phyloP scores from a whole-genome alignment of 78 protist genomes.

The Dictyostelium citrinum region DNA sequence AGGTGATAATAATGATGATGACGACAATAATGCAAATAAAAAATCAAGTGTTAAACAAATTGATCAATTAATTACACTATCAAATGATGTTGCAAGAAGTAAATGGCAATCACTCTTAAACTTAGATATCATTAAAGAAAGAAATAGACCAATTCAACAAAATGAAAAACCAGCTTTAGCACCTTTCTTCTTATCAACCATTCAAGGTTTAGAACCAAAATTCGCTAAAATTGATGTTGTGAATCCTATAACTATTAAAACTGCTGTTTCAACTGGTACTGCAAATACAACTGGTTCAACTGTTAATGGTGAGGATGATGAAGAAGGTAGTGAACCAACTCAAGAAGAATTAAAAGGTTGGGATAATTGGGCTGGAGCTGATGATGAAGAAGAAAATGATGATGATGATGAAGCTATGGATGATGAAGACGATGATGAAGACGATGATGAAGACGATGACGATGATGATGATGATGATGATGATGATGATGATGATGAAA shows the following conservation, averaged over 20 bases:
- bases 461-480: not conserved
- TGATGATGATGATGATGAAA: not conserved
- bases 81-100: slow-evolving; percentile 19
- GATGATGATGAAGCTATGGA: not conserved
- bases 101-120: slow-evolving; percentile 78
- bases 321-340: not conserved
- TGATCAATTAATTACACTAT: slow-evolving; percentile 27
- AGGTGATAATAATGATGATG: too few relatives aligned
- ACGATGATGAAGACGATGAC: not conserved
- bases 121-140: slow-evolving; percentile 72
- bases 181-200: slow-evolving; percentile 78
- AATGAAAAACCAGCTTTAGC: slow-evolving; percentile 65
- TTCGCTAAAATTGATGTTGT: not conserved
- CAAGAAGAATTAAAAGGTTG: slow-evolving; percentile 14
- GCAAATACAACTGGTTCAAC: not conserved
- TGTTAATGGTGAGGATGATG: not conserved
- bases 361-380: slow-evolving; percentile 44
- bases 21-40: not conserved
- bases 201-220: slow-evolving; percentile 65
- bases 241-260: not conserved
- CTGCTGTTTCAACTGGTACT: not conserved
- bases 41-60: slow-evolving; percentile 11
- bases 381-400: not conserved
- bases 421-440: not conserved
- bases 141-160: slow-evolving; percentile 67